Evolutionary conservation across 2,329 filamentous ascomycete species (phyloP), one percentile per base, ranked within the genome.

Genomic region (Bipolaris zeicola): DNA sequence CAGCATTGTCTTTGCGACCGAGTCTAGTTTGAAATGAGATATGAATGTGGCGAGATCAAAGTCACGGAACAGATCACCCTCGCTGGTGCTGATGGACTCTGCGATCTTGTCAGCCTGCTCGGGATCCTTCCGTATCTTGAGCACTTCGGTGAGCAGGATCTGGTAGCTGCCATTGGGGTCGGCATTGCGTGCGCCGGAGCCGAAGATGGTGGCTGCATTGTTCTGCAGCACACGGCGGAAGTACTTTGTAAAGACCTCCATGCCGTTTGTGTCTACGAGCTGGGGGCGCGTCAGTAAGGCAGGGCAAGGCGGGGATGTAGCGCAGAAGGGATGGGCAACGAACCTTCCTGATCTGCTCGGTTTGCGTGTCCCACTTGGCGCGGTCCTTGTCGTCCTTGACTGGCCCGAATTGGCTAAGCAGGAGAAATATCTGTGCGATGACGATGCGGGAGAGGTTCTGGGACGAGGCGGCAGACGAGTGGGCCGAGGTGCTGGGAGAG

Each of bases 221-320:
- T 89, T 89, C 78, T 89, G 90, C 73, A 99, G 87, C 75, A 98
- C 84, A 78, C 94, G 91, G 78, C 92, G 89, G 79, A 99, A 96
- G 78, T 95, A 97, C 82, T 93, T 96, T 59, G 91, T 88, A 77
- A 93, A 97, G 75, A 97, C 92, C 84, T 99, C 96, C 94, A 99
- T 99, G 75, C 93, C 93, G 92, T 96, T 89, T 72, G 94, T 93
- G 86, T 96, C 89, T 81, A 98, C 89, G 76, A 98, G 88, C 91
- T 96, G 64, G 50, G 11, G 20, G 38, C 26, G 36, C 31, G 57
- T 74, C 54, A 74, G 68, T 55, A 61, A n/a, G 22, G 47, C 10
- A 24, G 36, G 22, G 42, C 10, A 24, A 33, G 22, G 42, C 26
- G 24, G 46, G 50, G 48, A 45, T 33, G 28, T 50, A 20, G 57